Conservation (phyloP, 768 basidiomycete species). For the Mycena indigotica region DNA sequence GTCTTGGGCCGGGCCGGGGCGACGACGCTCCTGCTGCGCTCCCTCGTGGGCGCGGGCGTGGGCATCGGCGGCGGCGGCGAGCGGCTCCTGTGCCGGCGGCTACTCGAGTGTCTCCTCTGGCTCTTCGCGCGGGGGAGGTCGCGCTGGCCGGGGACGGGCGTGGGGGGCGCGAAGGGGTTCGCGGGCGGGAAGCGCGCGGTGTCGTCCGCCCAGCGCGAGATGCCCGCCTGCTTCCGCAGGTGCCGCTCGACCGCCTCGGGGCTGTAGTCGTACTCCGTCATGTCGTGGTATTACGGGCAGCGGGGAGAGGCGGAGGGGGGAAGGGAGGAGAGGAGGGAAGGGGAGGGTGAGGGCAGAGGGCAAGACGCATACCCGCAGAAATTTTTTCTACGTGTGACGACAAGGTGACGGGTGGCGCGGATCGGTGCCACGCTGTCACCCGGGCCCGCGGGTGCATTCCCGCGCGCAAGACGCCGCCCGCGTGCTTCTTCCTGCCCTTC, state of each 20-base stretch:
- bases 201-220: slow-evolving; percentile 37
- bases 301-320: too few species aligned
- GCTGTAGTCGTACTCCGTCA: slow-evolving; percentile 50
- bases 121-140: neutral
- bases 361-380: too few species aligned
- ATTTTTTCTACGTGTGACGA: too few species aligned
- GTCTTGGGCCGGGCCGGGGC: slow-evolving; percentile 2
- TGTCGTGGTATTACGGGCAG: too few species aligned
- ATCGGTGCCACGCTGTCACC: too few species aligned
- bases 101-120: neutral
- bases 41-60: neutral
- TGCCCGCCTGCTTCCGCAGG: slow-evolving; percentile 36
- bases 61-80: slow-evolving; percentile 4
- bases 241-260: slow-evolving; percentile 41
- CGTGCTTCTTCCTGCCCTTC: too few species aligned
- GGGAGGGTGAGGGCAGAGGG: too few species aligned
- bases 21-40: neutral
- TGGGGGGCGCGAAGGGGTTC: slow-evolving; percentile 8
- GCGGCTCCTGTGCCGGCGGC: neutral
- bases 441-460: too few species aligned
- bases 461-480: too few species aligned
- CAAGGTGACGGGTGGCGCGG: too few species aligned
- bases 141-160: neutral
- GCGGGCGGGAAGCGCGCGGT: slow-evolving; percentile 21
- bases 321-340: neutral